Conservation (phyloP, 345 rosid genomes). For the Eucalyptus microcorys region DNA sequence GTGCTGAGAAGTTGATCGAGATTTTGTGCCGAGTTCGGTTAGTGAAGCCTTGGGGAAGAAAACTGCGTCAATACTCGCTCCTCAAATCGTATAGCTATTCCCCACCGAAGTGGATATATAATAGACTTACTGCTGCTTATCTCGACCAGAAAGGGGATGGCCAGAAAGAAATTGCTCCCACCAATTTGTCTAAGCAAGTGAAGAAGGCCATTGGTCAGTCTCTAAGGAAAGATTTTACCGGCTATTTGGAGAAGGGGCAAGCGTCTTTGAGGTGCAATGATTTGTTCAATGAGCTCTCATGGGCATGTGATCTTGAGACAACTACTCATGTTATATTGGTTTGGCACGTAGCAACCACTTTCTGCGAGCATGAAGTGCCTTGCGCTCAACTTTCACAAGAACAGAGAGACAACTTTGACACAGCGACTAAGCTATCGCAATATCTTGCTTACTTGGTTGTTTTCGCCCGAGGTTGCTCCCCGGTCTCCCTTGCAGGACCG, state of each 20-base stretch:
- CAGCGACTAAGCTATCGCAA: no score
- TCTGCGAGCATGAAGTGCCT: no score
- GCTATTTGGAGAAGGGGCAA: no score
- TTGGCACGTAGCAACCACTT: no score
- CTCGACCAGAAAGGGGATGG: fast-evolving
- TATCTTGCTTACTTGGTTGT: no score
- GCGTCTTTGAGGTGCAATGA: fast-evolving
- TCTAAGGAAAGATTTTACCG: neutral
- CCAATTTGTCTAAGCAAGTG: neutral
- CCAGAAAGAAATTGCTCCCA: neutral
- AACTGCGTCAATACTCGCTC: neutral
- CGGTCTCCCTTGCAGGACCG: no score
- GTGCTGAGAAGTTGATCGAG: neutral
- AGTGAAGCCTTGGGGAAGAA: neutral
- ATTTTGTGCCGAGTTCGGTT: neutral
- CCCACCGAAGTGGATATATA: neutral
- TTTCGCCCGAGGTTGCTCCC: no score
- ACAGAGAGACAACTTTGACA: no score
- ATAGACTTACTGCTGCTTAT: no score
- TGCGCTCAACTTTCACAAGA: no score
- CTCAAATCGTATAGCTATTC: neutral
- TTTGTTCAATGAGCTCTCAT: fast-evolving
- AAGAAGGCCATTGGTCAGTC: neutral
- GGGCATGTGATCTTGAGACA: no score
- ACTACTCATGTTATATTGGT: no score